Evolutionary conservation across 1,139 yeast species (phyloP).

Genomic region (Hansenula sp.): DNA sequence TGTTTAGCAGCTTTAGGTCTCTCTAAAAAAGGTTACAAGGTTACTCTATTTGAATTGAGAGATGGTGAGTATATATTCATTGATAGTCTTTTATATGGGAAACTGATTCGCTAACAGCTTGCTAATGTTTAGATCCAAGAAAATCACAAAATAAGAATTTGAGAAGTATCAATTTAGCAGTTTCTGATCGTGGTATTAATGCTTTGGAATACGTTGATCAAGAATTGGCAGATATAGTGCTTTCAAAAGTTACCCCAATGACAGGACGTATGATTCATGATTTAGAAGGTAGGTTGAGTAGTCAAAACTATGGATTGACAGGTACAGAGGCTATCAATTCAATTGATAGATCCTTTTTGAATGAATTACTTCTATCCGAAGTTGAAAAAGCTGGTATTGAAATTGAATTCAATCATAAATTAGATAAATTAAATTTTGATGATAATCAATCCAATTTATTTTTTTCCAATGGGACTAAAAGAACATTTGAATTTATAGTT

Average conservation of each 20-base stretch:
- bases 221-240: conserved; percentile 50
- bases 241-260: conserved; percentile 75
- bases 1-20: conserved; percentile 81
- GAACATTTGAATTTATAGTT: conserved; percentile 53
- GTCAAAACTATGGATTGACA: conserved; percentile 76
- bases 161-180: conserved; percentile 82
- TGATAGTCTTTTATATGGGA: too few species aligned
- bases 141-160: conserved; percentile 33
- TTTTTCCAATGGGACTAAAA: conserved; percentile 19
- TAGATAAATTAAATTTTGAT: conserved; percentile 36
- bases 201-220: conserved; percentile 63
- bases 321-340: conserved; percentile 79
- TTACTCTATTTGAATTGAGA: conserved; percentile 65
- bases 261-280: conserved; percentile 88
- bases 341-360: conserved; percentile 71
- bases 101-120: too few species aligned
- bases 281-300: conserved; percentile 53
- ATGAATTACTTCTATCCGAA: conserved; percentile 61
- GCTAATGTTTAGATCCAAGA: conserved; percentile 18
- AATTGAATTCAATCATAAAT: conserved; percentile 55
- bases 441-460: conserved; percentile 23
- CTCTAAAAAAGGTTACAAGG: conserved; percentile 67
- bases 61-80: conserved; percentile 31
- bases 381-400: conserved; percentile 40
- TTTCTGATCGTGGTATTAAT: conserved; percentile 76